Base-by-base conservation (phyloP, 768 basidiomycete species). In the Floccularia luteovirens region DNA sequence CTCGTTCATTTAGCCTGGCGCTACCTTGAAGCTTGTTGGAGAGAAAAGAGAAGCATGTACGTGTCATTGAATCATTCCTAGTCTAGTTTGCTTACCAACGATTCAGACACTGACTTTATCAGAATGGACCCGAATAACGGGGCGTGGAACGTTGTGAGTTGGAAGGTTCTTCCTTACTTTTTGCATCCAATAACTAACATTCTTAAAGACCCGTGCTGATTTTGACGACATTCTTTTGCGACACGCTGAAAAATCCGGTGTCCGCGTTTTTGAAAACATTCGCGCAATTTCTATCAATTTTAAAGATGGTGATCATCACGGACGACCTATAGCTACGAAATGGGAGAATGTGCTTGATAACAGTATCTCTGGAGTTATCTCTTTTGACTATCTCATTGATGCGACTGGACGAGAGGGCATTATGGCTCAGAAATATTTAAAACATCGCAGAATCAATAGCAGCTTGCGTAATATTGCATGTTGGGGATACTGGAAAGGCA, bases 401-500 rank as follows among this genome's bases (percentile, higher is more conserved):
- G 79, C 77, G 3, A 70, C 69, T 2, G 82, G 82, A 24, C 67
- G 80, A 1, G 58, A 61, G 0, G 81, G 81, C 2, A 48, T 83
- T 44, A 62, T 83, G 55, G 76, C 75, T 1, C 72, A 69, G 11
- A 72, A 70, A 34, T 79, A 81, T 45, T 59, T 81, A 25, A 66
- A 69, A 38, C 77, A 78, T 43, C 62, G 81, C 13, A 61, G 59
- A 23, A 71, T 72, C 53, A 79, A 72, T 24, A 60, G 69, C 30
- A 63, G 64, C 2, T 51, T 83, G 35, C 66, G 63, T 43, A 82
- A 81, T 44, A 63, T 81, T 12, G 82, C 82, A 1, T 58, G 69
- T 14, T 84, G 82, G 81, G 79, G 76, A 1, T 84, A 84, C 47
- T 84, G 79, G 79, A 63, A 50, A 20, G 73, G 66, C 2, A 61